Evolutionary conservation across 305 asterid species (phyloP).

Genomic region (Salvia sclarea): DNA sequence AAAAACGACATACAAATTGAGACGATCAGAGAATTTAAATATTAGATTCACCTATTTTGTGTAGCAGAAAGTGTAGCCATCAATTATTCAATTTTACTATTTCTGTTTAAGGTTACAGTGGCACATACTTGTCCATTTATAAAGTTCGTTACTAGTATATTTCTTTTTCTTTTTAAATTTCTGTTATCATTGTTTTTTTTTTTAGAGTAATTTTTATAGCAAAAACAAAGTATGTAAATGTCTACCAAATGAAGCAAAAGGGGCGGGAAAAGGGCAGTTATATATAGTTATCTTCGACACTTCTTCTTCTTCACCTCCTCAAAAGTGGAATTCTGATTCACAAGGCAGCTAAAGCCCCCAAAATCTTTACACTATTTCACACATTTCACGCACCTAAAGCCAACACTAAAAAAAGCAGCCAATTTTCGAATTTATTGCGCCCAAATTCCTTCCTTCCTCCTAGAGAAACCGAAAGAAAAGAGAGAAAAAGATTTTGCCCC

Average conservation of each 20-base stretch:
- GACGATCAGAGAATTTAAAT: too few species aligned
- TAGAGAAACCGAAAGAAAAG: conserved; percentile 51
- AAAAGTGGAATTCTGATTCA: neutral
- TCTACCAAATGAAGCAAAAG: neutral
- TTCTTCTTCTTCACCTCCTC: neutral
- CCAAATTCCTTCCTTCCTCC: conserved; percentile 64
- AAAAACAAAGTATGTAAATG: too few species aligned
- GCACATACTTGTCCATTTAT: too few species aligned
- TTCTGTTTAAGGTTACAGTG: too few species aligned
- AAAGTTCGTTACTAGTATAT: too few species aligned
- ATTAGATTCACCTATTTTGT: too few species aligned
- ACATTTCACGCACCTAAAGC: conserved; percentile 28
- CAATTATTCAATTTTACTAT: too few species aligned
- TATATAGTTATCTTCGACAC: neutral
- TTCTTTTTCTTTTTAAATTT: too few species aligned
- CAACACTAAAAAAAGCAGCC: conserved; percentile 32
- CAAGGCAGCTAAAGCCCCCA: neutral
- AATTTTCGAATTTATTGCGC: conserved; percentile 10
- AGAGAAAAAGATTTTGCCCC: conserved; percentile 46
- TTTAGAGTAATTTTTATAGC: too few species aligned
- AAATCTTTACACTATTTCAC: conserved; percentile 31
- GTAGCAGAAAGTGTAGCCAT: too few species aligned
- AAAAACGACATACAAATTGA: too few species aligned
- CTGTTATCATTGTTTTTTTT: too few species aligned
- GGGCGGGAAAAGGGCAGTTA: conserved; percentile 13